Base-by-base conservation (phyloP, 768 basidiomycete genomes). In the Termitomyces sp. region DNA sequence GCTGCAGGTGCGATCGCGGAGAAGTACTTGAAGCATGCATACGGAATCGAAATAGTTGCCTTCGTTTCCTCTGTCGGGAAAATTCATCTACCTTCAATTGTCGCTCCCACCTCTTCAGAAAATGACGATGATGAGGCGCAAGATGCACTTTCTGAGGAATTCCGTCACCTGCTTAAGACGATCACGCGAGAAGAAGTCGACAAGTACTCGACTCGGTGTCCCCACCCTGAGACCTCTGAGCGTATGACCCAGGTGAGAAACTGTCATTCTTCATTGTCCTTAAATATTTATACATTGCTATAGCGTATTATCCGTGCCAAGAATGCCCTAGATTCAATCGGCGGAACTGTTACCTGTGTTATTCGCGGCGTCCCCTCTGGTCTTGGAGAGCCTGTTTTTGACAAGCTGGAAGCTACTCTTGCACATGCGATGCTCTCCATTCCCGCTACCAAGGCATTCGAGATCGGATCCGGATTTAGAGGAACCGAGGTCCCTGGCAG, bases 351-450 rank as follows among this genome's bases (percentile, higher is more conserved):
- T 54, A 98, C 94, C 56, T 98, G 97, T 70, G 92, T 98, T 40
- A 90, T 99, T 64, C 90, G 96, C 45, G 86, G 87, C 56, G 85
- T 88, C 2, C 97, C 97, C 47, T 75, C 87, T 20, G 97, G 97
- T 8, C 84, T 98, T 30, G 97, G 97, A 51, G 97, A 98, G 72
- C 97, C 97, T 54, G 90, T 92, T 52, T 98, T 99, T 72, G 95
- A 99, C 82, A 98, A 98, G 74, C 88, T 98, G 71, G 96, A 97
- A 73, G 97, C 97, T 20, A 83, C 83, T 61, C 86, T 99, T 59
- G 96, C 84, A 13, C 97, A 98, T 69, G 97, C 97, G 8, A 98
- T 99, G 96, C 83, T 99, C 53, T 97, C 94, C 55, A 97, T 99
- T 67, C 97, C 97, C 28, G 96, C 97, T 18, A 98, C 97, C 55